Evolutionary conservation across 163 green algal genomes (phyloP).

Genomic region (Chlorella variabilis): DNA sequence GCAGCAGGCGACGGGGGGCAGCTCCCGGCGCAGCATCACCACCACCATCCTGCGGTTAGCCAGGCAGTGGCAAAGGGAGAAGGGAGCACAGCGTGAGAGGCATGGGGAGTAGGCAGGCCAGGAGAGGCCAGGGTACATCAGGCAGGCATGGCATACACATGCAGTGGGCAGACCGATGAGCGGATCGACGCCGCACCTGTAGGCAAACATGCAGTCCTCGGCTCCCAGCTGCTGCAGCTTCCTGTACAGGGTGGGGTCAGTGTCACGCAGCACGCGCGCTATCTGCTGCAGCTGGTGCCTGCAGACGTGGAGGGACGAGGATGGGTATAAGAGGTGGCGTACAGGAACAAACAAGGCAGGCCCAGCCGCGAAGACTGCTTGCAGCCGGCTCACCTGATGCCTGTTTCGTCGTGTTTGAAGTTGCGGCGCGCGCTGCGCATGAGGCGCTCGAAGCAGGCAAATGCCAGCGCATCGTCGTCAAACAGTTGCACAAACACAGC

Average conservation of each 20-base stretch:
- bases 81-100: no score
- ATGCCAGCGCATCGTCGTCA: constrained; percentile 83
- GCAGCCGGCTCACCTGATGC: constrained; percentile 68
- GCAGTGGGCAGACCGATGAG: no score
- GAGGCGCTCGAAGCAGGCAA: constrained; percentile 86
- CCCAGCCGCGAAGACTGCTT: no score
- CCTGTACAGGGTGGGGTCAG: constrained; percentile 60
- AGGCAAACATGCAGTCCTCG: constrained; percentile 90
- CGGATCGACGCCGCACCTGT: constrained; percentile 64
- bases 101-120: no score
- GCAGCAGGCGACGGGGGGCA: constrained; percentile 64
- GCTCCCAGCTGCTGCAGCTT: constrained; percentile 62
- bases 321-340: no score
- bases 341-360: no score
- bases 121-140: no score
- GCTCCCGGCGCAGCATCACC: constrained; percentile 83
- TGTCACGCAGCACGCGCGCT: constrained; percentile 53
- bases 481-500: constrained; percentile 81
- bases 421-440: constrained; percentile 78
- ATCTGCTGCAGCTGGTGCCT: constrained; percentile 60
- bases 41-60: constrained; percentile 83
- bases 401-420: constrained; percentile 76
- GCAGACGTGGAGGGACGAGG: not conserved
- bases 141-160: no score
- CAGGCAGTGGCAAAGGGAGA: no score